Base-by-base conservation (phyloP, 495 filamentous ascomycete species). In the Penicillium diatomitis region DNA sequence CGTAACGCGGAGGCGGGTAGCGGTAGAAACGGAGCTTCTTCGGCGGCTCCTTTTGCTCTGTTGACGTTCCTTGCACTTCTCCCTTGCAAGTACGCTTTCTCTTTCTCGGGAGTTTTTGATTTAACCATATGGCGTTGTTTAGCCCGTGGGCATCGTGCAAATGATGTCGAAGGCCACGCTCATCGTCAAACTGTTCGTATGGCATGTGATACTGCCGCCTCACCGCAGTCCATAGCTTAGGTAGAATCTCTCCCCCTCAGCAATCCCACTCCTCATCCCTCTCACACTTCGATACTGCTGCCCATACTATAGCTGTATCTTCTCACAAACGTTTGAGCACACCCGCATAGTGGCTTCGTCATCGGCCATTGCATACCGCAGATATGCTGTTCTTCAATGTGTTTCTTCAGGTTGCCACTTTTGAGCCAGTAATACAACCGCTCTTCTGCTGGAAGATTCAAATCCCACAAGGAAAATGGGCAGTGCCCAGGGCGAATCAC, bases 371-470 rank as follows among this genome's bases (percentile, higher is more conserved):
- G 31, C 6, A 30, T 8, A 39, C 31, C 5, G 39, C 3, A 4
- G 4, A 58, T 46, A 48, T 58, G 46, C 28, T 50, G 42, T 8
- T 46, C 49, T 56, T 62, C 12, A 54, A 62, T 56, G 32, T 62
- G 46, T 36, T 50, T 27, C 41, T 38, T 51, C 32, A 62, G 33
- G 40, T 55, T 53, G 8, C 41, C 52, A 47, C 50, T 62, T 11
- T 28, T 34, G 39, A 44, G 38, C 52, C 46, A 62, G 31, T 51
- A 48, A 8, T 56, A 27, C 31, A 58, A 42, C 27, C 48, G 48
- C 7, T 56, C 41, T 56, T 56, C 42, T 5, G 48, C 36, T 35
- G 39, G 10, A 37, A 45, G 40, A 31, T 44, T 32, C 8, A 33
- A 4, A 9, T 54, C 32, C 51, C 44, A 57, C 29, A 57, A 39